A percentile compares a stretch with the other conserved stretches of the same genome.
Evolutionary conservation across 805 yeast genomes (phyloP).

Genomic region (Lachancea sp.): DNA sequence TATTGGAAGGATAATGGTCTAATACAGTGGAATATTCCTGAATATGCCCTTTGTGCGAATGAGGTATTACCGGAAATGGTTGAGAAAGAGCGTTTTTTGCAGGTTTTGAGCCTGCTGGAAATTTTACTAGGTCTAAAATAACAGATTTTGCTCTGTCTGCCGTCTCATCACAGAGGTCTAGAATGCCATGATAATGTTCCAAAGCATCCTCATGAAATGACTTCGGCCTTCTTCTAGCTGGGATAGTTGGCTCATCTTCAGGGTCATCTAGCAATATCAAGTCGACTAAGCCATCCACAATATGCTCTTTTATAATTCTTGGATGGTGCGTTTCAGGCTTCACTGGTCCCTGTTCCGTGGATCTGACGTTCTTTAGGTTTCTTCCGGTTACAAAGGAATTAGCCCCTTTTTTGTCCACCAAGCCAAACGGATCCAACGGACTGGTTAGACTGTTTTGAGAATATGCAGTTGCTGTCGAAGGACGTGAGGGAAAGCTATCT

Average conservation of each 20-base stretch:
- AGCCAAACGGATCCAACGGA: background rate
- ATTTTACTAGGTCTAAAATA: constrained; percentile 17
- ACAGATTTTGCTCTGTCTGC: constrained; percentile 25
- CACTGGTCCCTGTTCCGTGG: background rate
- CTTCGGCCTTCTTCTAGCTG: constrained; percentile 1
- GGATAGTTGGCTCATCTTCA: constrained; percentile 3
- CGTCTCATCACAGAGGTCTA: constrained; percentile 27
- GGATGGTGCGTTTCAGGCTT: background rate
- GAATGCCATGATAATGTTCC: constrained; percentile 11
- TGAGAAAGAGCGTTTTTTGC: background rate
- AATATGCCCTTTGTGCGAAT: background rate
- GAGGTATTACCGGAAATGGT: background rate
- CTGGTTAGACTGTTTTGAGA: background rate
- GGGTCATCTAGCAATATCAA: constrained; percentile 23
- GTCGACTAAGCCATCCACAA: constrained; percentile 23
- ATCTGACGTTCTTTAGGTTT: background rate
- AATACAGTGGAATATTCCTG: background rate
- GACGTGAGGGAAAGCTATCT: constrained; percentile 21
- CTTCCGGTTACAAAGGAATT: constrained; percentile 1
- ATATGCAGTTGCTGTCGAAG: constrained; percentile 20
- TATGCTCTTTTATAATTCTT: constrained; percentile 11
- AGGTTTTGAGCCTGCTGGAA: background rate
- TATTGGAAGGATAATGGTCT: background rate
- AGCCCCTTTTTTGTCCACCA: background rate
- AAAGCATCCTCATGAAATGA: constrained; percentile 4